Base-by-base conservation (phyloP, 129 eudicot genomes). In the Dittrichia graveolens region DNA sequence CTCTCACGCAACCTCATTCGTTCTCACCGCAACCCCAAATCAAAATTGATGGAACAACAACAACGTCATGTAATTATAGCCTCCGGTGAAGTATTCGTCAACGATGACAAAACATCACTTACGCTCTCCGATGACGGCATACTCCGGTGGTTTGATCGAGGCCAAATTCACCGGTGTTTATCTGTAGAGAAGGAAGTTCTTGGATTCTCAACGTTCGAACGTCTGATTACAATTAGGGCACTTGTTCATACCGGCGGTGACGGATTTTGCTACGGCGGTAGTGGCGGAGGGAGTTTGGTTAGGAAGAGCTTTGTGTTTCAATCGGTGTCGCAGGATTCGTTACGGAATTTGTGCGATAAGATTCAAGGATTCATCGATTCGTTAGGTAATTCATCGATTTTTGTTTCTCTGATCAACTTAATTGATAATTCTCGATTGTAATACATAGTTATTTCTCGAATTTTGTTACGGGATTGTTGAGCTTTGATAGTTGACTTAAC, bases 161-260 rank as follows among this genome's bases (percentile, higher is more conserved):
- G 14, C 68, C 58, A 18, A 59, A 39, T 8, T 8, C 47, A 31
- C 45, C 24, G 69, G 5, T 37, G 69, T 43, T 46, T 94, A 83
- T 78, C 50, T 38, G 74, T 94, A 41, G 94, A 94, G 81, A 90
- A 84, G 67, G 78, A 94, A 77, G 96, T 90, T 3, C 61, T 88
- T 5, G 96, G 97, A 3, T 78, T 90, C 71, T 67, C 88, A 8
- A 78, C 61, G 0, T 69, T 62, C 24, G 97, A 83, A 11, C 72
- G 58, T 10, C 72, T 75, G 68, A 79, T 94, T 47, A 75, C 74
- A 8, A 53, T 94, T 50, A 88, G 65, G 64, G 81, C 93, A 15
- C 65, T 86, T 52, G 71, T 88, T 18, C 76, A 76, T 53, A 65
- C 14, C 9, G 57, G 62, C 3, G 55, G 66, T 3, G 75, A 46